These are phyloP conservation scores for Metroxylon sagu DNA, from an alignment of 176 grass and related monocot genomes.

Conservation along the genomic window DNA sequence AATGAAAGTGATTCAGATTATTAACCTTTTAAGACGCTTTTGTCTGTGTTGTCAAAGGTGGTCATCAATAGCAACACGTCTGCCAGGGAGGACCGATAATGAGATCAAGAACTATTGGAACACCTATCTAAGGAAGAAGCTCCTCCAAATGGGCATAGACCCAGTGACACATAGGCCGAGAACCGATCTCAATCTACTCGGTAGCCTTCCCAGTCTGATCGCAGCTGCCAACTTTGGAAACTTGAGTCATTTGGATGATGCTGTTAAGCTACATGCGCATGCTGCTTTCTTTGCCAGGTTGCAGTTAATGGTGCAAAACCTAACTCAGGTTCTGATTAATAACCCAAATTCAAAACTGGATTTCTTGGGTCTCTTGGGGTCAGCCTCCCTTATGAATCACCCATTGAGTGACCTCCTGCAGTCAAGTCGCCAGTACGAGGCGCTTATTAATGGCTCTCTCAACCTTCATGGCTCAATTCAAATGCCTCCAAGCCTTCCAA, in stretches of 20 bases:
- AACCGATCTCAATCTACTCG: slow-evolving; percentile 54
- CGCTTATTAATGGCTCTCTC: slow-evolving; percentile 10
- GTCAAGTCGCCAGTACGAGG: slow-evolving; percentile 39
- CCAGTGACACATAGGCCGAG: slow-evolving; percentile 74
- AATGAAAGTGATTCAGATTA: too few species aligned
- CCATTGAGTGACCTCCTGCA: slow-evolving; percentile 3
- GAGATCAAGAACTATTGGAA: slow-evolving; percentile 99
- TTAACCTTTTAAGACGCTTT: not conserved
- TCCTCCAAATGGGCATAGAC: slow-evolving; percentile 68
- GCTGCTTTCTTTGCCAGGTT: slow-evolving; percentile 36
- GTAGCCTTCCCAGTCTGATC: slow-evolving; percentile 35
- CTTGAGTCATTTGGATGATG: slow-evolving; percentile 27
- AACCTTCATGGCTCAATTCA: slow-evolving; percentile 1
- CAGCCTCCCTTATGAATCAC: not conserved
- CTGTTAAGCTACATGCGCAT: slow-evolving; percentile 50
- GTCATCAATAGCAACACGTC: slow-evolving; percentile 57
- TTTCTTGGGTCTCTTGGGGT: slow-evolving; percentile 49
- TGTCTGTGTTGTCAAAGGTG: slow-evolving; percentile 27
- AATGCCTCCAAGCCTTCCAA: not conserved
- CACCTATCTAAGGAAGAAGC: slow-evolving; percentile 80
- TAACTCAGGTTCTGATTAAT: slow-evolving; percentile 42
- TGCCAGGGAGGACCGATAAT: slow-evolving; percentile 69
- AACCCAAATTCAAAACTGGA: slow-evolving; percentile 28
- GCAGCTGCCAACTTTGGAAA: slow-evolving; percentile 15
- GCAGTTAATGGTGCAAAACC: slow-evolving; percentile 50